Evolutionary conservation across 2,329 filamentous ascomycete genomes (phyloP).

Genomic region (Paracoccidioides brasiliensis): DNA sequence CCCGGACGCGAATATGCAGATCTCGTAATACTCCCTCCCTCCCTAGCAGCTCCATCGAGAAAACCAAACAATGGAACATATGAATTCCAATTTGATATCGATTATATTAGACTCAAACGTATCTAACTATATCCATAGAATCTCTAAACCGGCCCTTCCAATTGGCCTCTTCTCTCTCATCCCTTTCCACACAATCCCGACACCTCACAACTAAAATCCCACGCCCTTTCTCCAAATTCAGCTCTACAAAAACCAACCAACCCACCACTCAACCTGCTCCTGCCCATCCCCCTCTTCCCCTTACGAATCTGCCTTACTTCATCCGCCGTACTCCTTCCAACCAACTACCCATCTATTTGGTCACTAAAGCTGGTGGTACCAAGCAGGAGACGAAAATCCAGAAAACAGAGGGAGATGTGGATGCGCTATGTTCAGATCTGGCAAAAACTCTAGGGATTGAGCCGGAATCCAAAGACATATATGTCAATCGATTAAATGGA

Average conservation of each 20-base stretch:
- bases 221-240: conserved; percentile 10
- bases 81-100: neutral
- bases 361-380: conserved; percentile 62
- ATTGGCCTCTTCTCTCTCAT: neutral
- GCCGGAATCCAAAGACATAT: conserved; percentile 26
- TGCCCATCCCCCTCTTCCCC: conserved; percentile 14
- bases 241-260: conserved; percentile 7
- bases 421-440: conserved; percentile 52
- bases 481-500: conserved; percentile 49
- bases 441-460: conserved; percentile 44
- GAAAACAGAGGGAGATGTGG: conserved; percentile 62
- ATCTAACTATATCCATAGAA: conserved; percentile 2
- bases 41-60: neutral
- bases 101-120: neutral
- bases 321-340: conserved; percentile 58
- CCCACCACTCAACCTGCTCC: neutral
- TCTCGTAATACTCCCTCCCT: conserved; percentile 1
- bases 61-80: neutral
- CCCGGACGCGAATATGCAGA: conserved; percentile 3
- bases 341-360: conserved; percentile 64
- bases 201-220: conserved; percentile 8
- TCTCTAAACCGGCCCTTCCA: conserved; percentile 3
- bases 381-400: conserved; percentile 61
- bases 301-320: conserved; percentile 49
- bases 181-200: conserved; percentile 4